Evolutionary conservation across 2,329 filamentous ascomycete genomes (phyloP), one percentile per base, ranked within the genome.

Genomic region (Pseudogymnoascus sp.): DNA sequence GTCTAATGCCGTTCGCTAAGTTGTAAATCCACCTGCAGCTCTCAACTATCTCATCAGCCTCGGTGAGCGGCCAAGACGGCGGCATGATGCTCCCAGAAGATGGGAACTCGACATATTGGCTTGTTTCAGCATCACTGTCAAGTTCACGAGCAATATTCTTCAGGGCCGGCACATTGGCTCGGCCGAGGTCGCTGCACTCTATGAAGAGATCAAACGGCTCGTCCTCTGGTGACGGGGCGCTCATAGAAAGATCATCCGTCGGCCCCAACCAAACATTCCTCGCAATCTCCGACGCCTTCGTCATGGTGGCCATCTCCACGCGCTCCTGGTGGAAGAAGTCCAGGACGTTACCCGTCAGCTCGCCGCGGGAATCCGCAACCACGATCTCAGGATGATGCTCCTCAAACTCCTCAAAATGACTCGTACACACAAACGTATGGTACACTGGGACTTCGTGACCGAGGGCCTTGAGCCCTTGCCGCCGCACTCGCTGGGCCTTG

Each of bases 261-360:
- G 91, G 90, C 0, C 95, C 95, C 65, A 97, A 80, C 83, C 88
- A 97, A 26, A 97, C 91, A 72, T 97, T 97, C 68, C 84, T 82
- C 62, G 90, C 87, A 66, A 97, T 96, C 74, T 96, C 90, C 0
- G 92, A 92, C 2, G 93, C 88, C 70, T 86, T 86, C 10, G 93
- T 93, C 93, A 97, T 97, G 64, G 83, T 83, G 74, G 90, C 92
- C 93, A 99, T 97, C 77, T 99, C 95, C 60, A 85, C 77, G 64
- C 93, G 84, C 75, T 99, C 95, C 78, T 91, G 91, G 69, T 90
- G 88, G 72, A 91, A 90, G 73, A 99, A 95, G 75, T 97, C 93
- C 70, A 96, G 81, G 23, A 95, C 87, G 17, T 87, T 84, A 29
- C 90, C 90, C 0, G 91, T 96, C 70, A 88, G 77, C 42, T 82